Base-by-base conservation (phyloP, 2,329 filamentous ascomycete genomes). In the Geosmithia flava region DNA sequence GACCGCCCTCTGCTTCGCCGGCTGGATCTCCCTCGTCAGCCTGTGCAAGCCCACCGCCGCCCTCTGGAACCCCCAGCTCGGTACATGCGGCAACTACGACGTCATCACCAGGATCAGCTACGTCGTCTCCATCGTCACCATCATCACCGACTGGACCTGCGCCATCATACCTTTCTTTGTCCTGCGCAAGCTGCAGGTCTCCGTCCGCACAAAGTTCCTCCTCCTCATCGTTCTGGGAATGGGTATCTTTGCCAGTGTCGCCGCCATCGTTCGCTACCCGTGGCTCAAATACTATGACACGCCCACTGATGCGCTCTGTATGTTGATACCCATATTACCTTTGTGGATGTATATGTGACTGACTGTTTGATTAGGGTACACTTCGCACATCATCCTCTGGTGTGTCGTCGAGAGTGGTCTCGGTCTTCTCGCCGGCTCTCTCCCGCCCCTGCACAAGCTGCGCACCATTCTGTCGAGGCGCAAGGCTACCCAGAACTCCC, bases 31-130 rank as follows among this genome's bases (percentile, higher is more conserved):
- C 1, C 37, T 52, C 13, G 39, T 54, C 15, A 48, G 45, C 10
- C 48, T 49, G 39, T 53, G 53, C 40, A 46, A 47, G 7, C 50
- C 50, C 7, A 19, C 53, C 42, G 44, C 55, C 46, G 29, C 53
- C 46, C 53, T 47, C 16, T 53, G 49, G 52, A 23, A 42, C 41
- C 17, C 17, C 10, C 17, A 23, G 17, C 29, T 49, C 1, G 53
- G 52, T 6, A 45, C 41, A 5, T 62, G 58, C 48, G 55, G 58
- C 3, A 49, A 57, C n/a, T 44, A 48, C 2, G 47, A 42, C 0
- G 51, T 49, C 1, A 58, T 61, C 1, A 52, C 50, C 1, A 56
- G 59, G 40, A 57, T 61, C 52, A 57, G 54, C 0, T 61, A 57
- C 1, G 57, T 57, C 1, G 57, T 57, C 13, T 62, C 59, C 0